Conservation (phyloP, 2,329 filamentous ascomycete genomes). For the Penicillium sp. region DNA sequence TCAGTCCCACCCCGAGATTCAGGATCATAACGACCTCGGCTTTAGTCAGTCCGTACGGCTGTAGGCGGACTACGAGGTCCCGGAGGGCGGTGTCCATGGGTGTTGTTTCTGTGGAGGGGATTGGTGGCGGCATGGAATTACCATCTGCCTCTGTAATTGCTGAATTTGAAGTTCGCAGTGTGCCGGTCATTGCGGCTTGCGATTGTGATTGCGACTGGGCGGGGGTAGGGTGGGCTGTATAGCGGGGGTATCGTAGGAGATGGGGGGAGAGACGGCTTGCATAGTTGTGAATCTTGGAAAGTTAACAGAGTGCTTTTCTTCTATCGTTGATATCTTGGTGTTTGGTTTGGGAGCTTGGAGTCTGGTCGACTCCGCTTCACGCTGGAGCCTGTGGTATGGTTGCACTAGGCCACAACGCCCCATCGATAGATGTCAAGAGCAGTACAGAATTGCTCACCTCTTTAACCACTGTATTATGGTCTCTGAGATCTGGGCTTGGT, state of each 20-base stretch:
- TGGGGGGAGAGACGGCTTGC: conserved; percentile 41
- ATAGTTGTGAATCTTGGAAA: conserved; percentile 43
- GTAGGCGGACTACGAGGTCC: conserved; percentile 35
- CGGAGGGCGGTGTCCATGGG: conserved; percentile 41
- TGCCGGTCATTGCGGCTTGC: conserved; percentile 23
- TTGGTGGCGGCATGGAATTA: conserved; percentile 9
- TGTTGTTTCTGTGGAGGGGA: conserved; percentile 22
- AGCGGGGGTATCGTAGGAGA: conserved; percentile 38
- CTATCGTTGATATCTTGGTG: neutral
- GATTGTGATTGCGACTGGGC: conserved; percentile 18
- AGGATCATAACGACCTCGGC: conserved; percentile 48
- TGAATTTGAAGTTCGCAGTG: conserved; percentile 15
- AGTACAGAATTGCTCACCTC: conserved; percentile 33
- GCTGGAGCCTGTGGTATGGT: too few species aligned
- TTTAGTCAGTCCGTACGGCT: conserved; percentile 46
- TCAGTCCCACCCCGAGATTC: conserved; percentile 44
- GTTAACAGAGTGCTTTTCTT: neutral
- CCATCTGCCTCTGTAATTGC: conserved; percentile 6
- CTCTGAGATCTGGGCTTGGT: conserved; percentile 44
- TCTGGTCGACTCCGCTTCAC: neutral
- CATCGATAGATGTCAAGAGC: accelerated
- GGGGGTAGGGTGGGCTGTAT: conserved; percentile 23
- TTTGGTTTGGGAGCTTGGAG: neutral
- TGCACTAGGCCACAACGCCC: too few species aligned
- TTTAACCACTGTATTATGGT: conserved; percentile 47